phyloP scores from a whole-genome alignment of 2,329 filamentous ascomycete species.

The Fusarium austroafricanum region DNA sequence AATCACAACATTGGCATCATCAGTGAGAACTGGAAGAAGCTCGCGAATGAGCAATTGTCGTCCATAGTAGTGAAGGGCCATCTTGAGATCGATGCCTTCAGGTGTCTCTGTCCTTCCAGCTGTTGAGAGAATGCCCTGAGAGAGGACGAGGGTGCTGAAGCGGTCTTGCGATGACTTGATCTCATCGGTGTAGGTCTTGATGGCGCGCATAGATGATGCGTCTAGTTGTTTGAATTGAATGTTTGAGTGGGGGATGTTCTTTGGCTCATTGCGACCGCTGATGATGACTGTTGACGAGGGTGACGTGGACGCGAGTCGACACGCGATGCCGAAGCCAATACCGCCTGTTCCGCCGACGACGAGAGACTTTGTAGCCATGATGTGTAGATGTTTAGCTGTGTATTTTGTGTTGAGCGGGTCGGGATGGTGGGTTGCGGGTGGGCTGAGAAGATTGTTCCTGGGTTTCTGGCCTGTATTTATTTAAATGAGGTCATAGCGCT shows the following conservation, averaged over 20 bases:
- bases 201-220: conserved; percentile 50
- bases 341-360: conserved; percentile 53
- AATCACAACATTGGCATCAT: conserved; percentile 54
- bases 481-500: neutral
- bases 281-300: conserved; percentile 48
- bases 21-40: conserved; percentile 52
- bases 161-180: conserved; percentile 41
- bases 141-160: conserved; percentile 55
- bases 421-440: neutral
- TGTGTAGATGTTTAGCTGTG: too few species aligned
- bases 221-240: conserved; percentile 50
- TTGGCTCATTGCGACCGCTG: conserved; percentile 49
- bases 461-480: neutral
- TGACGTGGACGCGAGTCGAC: conserved; percentile 47
- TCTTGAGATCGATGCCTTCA: conserved; percentile 59
- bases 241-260: conserved; percentile 47
- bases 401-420: too few species aligned
- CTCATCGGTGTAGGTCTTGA: conserved; percentile 50
- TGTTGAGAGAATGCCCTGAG: conserved; percentile 53
- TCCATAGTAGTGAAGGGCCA: conserved; percentile 60
- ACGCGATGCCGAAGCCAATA: conserved; percentile 53
- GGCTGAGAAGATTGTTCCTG: neutral
- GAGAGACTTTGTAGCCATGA: conserved; percentile 46
- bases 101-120: conserved; percentile 54
- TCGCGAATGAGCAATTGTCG: conserved; percentile 57